Base-by-base conservation (phyloP, 305 asterid species). In the Plantago lanceolata region DNA sequence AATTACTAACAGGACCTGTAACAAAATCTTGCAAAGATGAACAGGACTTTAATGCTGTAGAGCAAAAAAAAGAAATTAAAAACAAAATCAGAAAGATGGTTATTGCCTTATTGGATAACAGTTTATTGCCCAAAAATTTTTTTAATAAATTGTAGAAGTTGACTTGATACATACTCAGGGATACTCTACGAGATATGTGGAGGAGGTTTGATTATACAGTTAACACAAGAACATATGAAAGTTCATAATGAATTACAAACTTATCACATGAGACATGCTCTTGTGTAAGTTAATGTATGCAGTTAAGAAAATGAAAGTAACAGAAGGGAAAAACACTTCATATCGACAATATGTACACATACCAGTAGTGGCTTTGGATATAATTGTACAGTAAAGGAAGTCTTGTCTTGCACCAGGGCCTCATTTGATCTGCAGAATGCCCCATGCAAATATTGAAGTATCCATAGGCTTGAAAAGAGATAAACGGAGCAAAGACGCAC, bases 321-420 rank as follows among this genome's bases (percentile, higher is more conserved):
- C 59, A 28, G 11, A 16, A 55, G 18, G 12, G 28, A 16, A 53
- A 24, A 14, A 33, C 29, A 61, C 47, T 11, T 67, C 37, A 31
- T 19, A 58, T 65, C 26, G 71, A 60, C 47, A 35, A 66, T 60
- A 59, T 18, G 48, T 64, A 44, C 18, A 85, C 94, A 73, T 90
- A 90, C 97, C 97, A 90, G 80, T 93, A 93, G 75, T 78, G 96
- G 79, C 90, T 83, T 71, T 93, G 97, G 80, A 93, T 90, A 76
- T 80, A 90, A 83, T 72, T 87, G 85, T 91, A 91, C 76, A 85
- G 89, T 63, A 91, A 81, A 78, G 96, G 98, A 78, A 82, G 83
- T 77, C 82, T 81, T 77, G 89, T 86, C 79, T 81, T 87, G 94
- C 97, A 90, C 97, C 99, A 93, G 48, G 96, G 94, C 68, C 94